These are phyloP conservation scores for Umbilicus rupestris DNA, from an alignment of 164 flowering plant genomes.

Conservation along the genomic window DNA sequence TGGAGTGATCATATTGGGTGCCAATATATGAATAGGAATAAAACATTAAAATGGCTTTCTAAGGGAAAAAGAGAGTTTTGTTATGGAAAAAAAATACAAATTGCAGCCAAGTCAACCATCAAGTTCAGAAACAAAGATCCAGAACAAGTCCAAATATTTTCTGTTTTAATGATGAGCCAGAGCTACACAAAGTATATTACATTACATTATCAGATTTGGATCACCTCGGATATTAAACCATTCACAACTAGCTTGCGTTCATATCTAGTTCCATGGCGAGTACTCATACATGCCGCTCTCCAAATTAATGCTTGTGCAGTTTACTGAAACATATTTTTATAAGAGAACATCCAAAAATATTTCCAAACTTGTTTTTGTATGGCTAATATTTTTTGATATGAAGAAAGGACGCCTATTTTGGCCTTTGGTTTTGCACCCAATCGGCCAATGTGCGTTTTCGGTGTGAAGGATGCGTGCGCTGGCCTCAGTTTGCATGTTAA, in stretches of 20 bases:
- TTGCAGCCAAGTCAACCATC: constrained; percentile 3
- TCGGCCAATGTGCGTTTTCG: too few relatives aligned
- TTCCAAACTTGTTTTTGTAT: neutral
- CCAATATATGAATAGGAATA: neutral
- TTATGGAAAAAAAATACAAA: neutral
- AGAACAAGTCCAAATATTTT: constrained; percentile 6
- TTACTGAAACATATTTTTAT: neutral
- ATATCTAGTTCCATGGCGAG: neutral
- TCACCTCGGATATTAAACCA: neutral
- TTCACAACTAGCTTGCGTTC: neutral
- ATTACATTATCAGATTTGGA: neutral
- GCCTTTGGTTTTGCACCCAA: too few relatives aligned
- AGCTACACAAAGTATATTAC: neutral
- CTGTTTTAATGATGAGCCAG: constrained; percentile 3
- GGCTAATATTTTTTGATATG: neutral
- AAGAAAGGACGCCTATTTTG: too few relatives aligned
- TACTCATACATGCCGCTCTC: neutral
- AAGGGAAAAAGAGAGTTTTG: neutral
- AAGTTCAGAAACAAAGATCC: neutral
- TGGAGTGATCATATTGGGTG: neutral
- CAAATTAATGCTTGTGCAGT: neutral
- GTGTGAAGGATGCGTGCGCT: too few relatives aligned
- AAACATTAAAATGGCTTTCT: too few relatives aligned
- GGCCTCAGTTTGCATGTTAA: too few relatives aligned
- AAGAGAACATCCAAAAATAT: neutral